Base-by-base conservation (phyloP, 2,329 filamentous ascomycete genomes). In the Aspergillus caelatus region DNA sequence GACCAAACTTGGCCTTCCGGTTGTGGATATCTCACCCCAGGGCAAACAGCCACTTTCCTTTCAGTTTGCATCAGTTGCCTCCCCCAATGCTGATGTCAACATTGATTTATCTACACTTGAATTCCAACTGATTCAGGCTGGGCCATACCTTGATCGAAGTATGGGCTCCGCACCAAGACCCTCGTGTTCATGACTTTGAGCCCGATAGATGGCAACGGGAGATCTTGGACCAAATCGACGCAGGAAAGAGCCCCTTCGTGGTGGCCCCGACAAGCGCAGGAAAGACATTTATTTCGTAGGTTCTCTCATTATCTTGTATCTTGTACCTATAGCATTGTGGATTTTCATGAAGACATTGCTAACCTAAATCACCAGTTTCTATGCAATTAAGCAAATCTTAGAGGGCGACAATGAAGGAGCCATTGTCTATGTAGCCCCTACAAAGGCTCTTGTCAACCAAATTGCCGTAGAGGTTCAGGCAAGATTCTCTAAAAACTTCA, bases 401-500 rank as follows among this genome's bases (percentile, higher is more conserved):
- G 83, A 90, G 71, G 83, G 84, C 4, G 87, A 86, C 65, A 86
- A 94, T 64, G 86, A 92, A 56, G 88, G 86, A 3, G 84, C 94
- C 3, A 77, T 94, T 8, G 89, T 94, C 0, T 94, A 94, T 68
- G 89, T 94, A 7, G 91, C 91, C 0, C 91, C 91, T 0, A 94
- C 91, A 0, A 94, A 94, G 72, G 91, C 92, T 4, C 81, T 94
- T 12, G 91, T 94, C 63, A 94, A 94, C 72, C 91, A 94, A 74
- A 93, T 94, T 67, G 91, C 90, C 1, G 91, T 91, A 1, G 91
- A 94, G 76, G 83, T 94, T 19, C 88, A 92, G 43, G 43, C 43
- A 23, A 46, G 43, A 6, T 94, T 92, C 72, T 87, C 85, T n/a
- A 46, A 46, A 23, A 46, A 23, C 11, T 46, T 46, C 43, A 46